phyloP scores from a whole-genome alignment of 257 asterid genomes.

The Coffea eugenioides region DNA sequence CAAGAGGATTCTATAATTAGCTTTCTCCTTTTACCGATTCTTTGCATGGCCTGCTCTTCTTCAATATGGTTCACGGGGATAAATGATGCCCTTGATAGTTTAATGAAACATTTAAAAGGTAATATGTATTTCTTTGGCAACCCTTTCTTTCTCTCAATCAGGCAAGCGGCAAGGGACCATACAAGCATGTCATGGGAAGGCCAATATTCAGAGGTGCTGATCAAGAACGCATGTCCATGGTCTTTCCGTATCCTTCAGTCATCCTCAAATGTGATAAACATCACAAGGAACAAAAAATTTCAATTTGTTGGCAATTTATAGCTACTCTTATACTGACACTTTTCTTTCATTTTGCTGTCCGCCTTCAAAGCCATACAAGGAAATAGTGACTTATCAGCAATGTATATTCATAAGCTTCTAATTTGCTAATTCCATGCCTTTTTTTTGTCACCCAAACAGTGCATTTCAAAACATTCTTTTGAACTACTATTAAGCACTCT shows the following conservation, averaged over 20 bases:
- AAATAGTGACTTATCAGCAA: too few relatives aligned
- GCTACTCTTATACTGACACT: constrained; percentile 37
- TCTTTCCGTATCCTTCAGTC: constrained; percentile 49
- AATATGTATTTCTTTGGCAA: background rate
- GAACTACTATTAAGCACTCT: too few relatives aligned
- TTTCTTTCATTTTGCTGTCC: constrained; percentile 39
- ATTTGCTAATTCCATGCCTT: too few relatives aligned
- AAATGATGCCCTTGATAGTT: too few relatives aligned
- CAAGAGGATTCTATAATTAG: too few relatives aligned
- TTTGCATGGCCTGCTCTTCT: too few relatives aligned
- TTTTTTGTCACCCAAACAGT: too few relatives aligned
- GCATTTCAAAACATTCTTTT: too few relatives aligned
- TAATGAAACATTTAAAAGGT: too few relatives aligned
- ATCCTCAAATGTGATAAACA: constrained; percentile 12
- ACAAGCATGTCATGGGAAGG: constrained; percentile 74
- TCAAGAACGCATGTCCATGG: constrained; percentile 54
- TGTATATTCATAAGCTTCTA: too few relatives aligned
- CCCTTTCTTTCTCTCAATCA: constrained; percentile 16
- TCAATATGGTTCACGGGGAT: too few relatives aligned
- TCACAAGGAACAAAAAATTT: constrained; percentile 31
- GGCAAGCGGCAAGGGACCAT: constrained; percentile 59
- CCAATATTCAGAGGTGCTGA: constrained; percentile 53
- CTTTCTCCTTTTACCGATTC: too few relatives aligned
- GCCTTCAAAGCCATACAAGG: constrained; percentile 20
- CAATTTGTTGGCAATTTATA: constrained; percentile 56